Percentiles rank a stretch among this genome's conserved stretches.
Evolutionary conservation across 805 yeast species (phyloP).

Genomic region (Monosporozyma aerobia): DNA sequence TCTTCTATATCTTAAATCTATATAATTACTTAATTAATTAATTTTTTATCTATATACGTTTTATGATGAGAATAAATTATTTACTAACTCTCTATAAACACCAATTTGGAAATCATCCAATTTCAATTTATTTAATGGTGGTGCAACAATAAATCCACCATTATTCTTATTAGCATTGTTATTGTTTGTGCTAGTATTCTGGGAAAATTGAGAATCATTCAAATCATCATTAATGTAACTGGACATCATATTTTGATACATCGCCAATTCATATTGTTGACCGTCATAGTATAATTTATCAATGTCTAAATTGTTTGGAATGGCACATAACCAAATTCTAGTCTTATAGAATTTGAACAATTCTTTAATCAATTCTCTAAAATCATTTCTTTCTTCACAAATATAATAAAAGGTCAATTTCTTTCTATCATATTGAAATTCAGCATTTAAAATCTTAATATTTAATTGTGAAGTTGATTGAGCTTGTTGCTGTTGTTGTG

Average conservation of each 20-base stretch:
- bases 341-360: constrained; percentile 69
- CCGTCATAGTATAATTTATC: constrained; percentile 25
- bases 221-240: constrained; percentile 22
- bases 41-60: constrained; percentile 2
- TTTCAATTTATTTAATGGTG: constrained; percentile 24
- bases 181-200: too few relatives aligned
- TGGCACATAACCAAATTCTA: constrained; percentile 79
- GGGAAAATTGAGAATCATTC: constrained; percentile 13
- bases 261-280: constrained; percentile 24
- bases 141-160: constrained; percentile 15
- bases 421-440: constrained; percentile 74
- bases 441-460: constrained; percentile 62
- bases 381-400: constrained; percentile 59
- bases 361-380: constrained; percentile 64
- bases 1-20: neutral
- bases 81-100: constrained; percentile 28
- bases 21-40: neutral
- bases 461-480: constrained; percentile 30
- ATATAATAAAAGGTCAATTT: constrained; percentile 66
- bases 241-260: constrained; percentile 30
- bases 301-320: constrained; percentile 31
- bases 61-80: constrained; percentile 16
- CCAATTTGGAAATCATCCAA: constrained; percentile 32
- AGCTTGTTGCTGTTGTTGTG: constrained; percentile 1
- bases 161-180: neutral